Evolutionary conservation across 176 grass and related monocot genomes (phyloP).

Genomic region (Miscanthus lutarioriparius): DNA sequence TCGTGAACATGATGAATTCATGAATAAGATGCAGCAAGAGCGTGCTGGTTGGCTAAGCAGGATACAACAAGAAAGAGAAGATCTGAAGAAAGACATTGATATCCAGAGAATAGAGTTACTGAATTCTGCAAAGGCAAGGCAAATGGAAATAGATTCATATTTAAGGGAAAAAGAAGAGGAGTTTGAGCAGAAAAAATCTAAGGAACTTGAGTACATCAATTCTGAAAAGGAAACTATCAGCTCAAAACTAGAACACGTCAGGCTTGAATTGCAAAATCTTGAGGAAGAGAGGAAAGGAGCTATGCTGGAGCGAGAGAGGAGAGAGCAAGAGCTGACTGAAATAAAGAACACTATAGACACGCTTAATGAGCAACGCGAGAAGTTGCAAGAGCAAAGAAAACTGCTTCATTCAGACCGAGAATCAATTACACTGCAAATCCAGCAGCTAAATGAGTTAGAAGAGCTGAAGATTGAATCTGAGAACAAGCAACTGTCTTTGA

Average conservation of each 20-base stretch:
- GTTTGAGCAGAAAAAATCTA: constrained; percentile 66
- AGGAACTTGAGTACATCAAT: constrained; percentile 68
- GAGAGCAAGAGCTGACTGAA: constrained; percentile 73
- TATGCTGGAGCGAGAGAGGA: constrained; percentile 59
- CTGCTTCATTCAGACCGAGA: constrained; percentile 73
- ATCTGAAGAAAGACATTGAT: constrained; percentile 71
- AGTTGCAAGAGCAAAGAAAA: constrained; percentile 91
- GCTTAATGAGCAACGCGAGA: constrained; percentile 76
- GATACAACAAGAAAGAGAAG: constrained; percentile 77
- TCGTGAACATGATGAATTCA: constrained; percentile 75
- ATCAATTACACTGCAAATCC: constrained; percentile 74
- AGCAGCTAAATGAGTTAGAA: constrained; percentile 77
- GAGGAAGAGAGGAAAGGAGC: constrained; percentile 83
- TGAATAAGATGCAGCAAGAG: constrained; percentile 73
- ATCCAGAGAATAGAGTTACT: constrained; percentile 75
- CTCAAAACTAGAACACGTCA: constrained; percentile 63
- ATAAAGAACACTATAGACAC: constrained; percentile 66
- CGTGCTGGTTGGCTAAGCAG: constrained; percentile 67
- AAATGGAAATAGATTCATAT: constrained; percentile 67
- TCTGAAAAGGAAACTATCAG: constrained; percentile 69
- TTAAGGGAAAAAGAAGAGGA: constrained; percentile 70
- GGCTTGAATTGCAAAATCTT: constrained; percentile 75
- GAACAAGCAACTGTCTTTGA: constrained; percentile 62
- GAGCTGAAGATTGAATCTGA: constrained; percentile 64
- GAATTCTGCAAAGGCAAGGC: constrained; percentile 67